Evolutionary conservation across 129 eudicot species (phyloP), one percentile per base, ranked within the genome.

Genomic region (Escallonia rubra): DNA sequence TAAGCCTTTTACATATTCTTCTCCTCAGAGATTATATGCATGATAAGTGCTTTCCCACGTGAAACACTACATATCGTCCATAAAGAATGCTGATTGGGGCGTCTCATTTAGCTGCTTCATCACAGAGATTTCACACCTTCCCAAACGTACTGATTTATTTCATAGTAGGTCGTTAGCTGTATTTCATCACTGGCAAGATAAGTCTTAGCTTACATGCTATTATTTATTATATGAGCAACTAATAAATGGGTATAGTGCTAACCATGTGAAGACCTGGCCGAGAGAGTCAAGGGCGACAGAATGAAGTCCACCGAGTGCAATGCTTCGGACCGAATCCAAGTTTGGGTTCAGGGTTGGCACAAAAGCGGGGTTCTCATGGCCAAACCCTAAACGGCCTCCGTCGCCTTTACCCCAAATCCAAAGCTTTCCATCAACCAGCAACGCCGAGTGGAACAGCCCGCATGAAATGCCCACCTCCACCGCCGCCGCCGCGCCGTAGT

Each of bases 321-420:
- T 40, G 62, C 73, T 75, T 66, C 59, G 53, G 7, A 89, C 81
- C 4, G 66, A 14, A 39, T 54, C 71, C 74, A 92, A 48, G 57
- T 76, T 45, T 43, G 76, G 59, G 61, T 89, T 93, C 57, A 80
- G 48, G 11, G 83, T 80, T 7, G 99, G 96, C 4, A 83, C 85
- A 45, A 82, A 86, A n/a, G 77, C 70, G 2, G 93, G 15, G 43
- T 84, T 65, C 66, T 93, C 99, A 61, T 93, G 76, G 42, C 92
- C 99, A 59, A 86, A 75, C 41, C 99, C 99, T 0, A 93, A 79
- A 34, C 99, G 76, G 2, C 99, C 99, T 10, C 96, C 99, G 65
- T 93, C 99, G 14, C 99, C 99, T 77, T 93, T 93, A 2, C 99
- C 99, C 99, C 99, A 93, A 76, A 93, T 80, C 96, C 99, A 93